Evolutionary conservation across 371 early-diverging fungal species (phyloP).

Genomic region (Actinomortierella wolfii): DNA sequence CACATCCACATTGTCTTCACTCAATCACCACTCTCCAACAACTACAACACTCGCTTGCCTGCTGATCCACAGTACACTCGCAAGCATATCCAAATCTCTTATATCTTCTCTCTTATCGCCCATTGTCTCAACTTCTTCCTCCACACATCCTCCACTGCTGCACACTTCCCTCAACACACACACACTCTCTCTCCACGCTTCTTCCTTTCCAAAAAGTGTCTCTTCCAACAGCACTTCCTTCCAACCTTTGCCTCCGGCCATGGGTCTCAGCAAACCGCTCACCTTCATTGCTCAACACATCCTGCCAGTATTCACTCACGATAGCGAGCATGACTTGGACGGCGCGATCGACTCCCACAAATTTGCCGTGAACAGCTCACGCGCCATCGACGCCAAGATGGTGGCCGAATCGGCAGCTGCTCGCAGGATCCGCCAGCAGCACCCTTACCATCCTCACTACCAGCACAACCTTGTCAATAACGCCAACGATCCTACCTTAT

Average conservation of each 20-base stretch:
- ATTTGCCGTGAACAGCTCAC: not conserved
- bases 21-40: too few species aligned
- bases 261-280: constrained; percentile 17
- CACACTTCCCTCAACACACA: too few species aligned
- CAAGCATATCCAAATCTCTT: too few species aligned
- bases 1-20: constrained; percentile 1
- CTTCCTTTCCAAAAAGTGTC: constrained; percentile 1
- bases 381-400: not conserved
- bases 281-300: constrained; percentile 21
- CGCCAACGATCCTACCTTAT: constrained; percentile 31
- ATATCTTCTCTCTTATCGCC: too few species aligned
- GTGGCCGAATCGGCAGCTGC: constrained; percentile 6
- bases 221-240: not conserved
- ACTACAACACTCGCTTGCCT: too few species aligned
- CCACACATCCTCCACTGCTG: too few species aligned
- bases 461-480: constrained; percentile 34
- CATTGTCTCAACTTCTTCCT: too few species aligned
- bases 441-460: constrained; percentile 39
- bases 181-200: not conserved
- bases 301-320: not conserved
- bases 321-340: constrained; percentile 6
- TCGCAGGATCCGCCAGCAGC: constrained; percentile 17
- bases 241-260: constrained; percentile 3
- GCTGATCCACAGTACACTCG: too few species aligned
- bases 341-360: not conserved